phyloP scores from a whole-genome alignment of 140 eudicot genomes.

The Anethum foeniculum region DNA sequence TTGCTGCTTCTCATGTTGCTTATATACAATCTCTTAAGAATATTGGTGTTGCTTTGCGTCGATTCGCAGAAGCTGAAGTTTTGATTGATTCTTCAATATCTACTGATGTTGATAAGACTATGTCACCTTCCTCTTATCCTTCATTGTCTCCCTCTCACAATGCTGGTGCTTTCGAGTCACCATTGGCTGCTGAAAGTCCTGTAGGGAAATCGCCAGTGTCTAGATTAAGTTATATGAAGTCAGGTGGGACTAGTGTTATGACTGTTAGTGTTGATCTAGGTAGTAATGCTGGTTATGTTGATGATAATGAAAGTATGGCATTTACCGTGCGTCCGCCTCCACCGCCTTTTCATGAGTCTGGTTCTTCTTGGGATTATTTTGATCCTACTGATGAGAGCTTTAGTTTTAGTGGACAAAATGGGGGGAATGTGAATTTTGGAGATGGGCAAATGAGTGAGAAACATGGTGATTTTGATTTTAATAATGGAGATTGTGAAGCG shows the following conservation, averaged over 20 bases:
- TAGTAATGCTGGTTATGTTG: constrained; percentile 36
- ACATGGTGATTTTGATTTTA: constrained; percentile 13
- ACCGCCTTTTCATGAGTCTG: constrained; percentile 49
- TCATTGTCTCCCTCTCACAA: constrained; percentile 61
- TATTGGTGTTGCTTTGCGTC: constrained; percentile 57
- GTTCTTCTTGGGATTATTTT: constrained; percentile 80
- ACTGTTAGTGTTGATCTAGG: constrained; percentile 57
- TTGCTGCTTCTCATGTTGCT: constrained; percentile 89
- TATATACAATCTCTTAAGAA: constrained; percentile 59
- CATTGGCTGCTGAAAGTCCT: constrained; percentile 37
- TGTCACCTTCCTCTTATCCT: constrained; percentile 51
- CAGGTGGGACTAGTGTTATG: constrained; percentile 52
- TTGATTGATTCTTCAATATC: constrained; percentile 41
- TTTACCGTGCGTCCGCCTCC: constrained; percentile 77
- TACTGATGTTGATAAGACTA: constrained; percentile 58
- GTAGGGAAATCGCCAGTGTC: constrained; percentile 23
- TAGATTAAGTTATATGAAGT: constrained; percentile 67
- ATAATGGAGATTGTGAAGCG: constrained; percentile 21
- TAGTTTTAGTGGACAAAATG: constrained; percentile 60
- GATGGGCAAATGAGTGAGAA: constrained; percentile 22
- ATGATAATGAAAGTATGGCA: constrained; percentile 39
- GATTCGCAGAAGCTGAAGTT: constrained; percentile 79
- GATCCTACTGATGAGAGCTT: constrained; percentile 72
- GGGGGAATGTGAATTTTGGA: constrained; percentile 27
- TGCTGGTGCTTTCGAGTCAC: constrained; percentile 38